Conservation (phyloP, 2,329 filamentous ascomycete species). For the Trichophaea hybrida region DNA sequence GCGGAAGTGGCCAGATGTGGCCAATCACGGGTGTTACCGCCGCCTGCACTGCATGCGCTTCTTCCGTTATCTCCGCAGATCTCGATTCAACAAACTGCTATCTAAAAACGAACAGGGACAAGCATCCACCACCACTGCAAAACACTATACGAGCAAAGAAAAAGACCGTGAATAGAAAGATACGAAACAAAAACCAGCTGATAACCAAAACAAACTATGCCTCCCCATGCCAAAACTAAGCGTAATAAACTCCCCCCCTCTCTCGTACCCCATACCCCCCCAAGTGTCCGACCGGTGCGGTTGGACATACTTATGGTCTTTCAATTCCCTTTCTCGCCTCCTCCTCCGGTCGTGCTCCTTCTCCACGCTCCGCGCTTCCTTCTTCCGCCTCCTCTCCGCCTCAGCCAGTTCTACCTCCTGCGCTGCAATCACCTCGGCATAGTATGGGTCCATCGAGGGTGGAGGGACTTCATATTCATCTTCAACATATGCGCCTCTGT, state of each 20-base stretch:
- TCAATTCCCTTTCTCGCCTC: neutral
- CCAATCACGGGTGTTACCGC: too few relatives aligned
- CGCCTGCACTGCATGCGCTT: too few relatives aligned
- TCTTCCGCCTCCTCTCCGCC: neutral
- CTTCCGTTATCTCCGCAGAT: neutral
- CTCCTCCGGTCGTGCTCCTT: neutral
- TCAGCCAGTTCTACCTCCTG: neutral
- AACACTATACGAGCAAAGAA: neutral
- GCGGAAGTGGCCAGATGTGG: too few relatives aligned
- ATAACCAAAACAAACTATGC: neutral
- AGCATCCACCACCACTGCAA: neutral
- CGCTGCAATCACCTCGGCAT: neutral
- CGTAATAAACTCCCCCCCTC: neutral
- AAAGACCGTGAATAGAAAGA: neutral
- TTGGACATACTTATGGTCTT: neutral
- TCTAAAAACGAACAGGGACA: neutral
- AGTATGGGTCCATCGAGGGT: neutral
- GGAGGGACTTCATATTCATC: neutral
- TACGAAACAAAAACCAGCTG: neutral
- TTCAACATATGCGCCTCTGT: neutral
- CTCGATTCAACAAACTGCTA: neutral
- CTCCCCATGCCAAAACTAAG: neutral
- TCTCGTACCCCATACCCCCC: neutral
- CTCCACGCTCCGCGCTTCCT: neutral
- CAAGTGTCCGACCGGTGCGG: neutral